These are phyloP conservation scores for Chalciporus piperatoides DNA, from an alignment of 1,284 basidiomycete species.

Conservation along the genomic window DNA sequence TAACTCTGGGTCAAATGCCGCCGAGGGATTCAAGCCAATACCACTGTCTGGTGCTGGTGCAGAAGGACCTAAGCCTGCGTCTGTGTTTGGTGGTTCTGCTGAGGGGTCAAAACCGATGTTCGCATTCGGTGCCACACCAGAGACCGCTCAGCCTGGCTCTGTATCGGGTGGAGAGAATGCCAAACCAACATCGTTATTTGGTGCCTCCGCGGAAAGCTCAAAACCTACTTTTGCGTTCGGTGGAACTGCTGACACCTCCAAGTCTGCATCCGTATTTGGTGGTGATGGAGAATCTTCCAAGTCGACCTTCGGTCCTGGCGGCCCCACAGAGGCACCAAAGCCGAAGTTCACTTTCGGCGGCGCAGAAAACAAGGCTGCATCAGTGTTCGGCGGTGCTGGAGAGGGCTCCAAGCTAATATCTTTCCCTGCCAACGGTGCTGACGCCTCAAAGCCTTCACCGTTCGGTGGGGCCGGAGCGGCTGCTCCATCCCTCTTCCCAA, in stretches of 20 bases:
- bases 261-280: background rate
- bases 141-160: constrained; percentile 6
- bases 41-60: constrained; percentile 9
- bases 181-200: constrained; percentile 10
- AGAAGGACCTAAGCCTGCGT: constrained; percentile 9
- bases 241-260: constrained; percentile 2
- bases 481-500: constrained; percentile 3
- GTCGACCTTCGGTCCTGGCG: background rate
- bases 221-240: constrained; percentile 7
- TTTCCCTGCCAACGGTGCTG: background rate
- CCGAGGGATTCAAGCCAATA: constrained; percentile 20
- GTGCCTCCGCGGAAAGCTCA: constrained; percentile 4
- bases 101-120: too few species aligned
- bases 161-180: background rate
- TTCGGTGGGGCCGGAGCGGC: background rate
- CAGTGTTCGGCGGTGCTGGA: background rate
- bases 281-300: constrained; percentile 1
- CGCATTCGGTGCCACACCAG: constrained; percentile 9
- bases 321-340: constrained; percentile 8
- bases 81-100: constrained; percentile 5
- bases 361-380: constrained; percentile 5
- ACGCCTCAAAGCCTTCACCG: background rate
- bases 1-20: constrained; percentile 14
- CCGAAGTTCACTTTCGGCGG: constrained; percentile 5
- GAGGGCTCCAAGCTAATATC: constrained; percentile 3